Percentiles rank a stretch among this genome's conserved stretches.
Conservation (phyloP, 1,284 basidiomycete genomes). For the Cystobasidiaceae sp. region DNA sequence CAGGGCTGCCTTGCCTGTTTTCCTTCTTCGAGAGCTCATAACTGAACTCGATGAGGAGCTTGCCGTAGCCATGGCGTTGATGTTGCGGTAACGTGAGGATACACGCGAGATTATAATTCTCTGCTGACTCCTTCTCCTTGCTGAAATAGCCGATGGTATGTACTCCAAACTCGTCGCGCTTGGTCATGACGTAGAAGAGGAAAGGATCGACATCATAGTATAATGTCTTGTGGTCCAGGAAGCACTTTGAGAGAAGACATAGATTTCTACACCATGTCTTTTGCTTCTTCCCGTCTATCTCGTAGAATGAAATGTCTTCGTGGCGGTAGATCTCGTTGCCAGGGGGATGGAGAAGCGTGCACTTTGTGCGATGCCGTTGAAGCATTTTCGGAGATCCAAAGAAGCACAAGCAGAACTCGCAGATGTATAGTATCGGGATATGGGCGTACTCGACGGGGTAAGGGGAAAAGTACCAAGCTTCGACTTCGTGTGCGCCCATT, state of each 20-base stretch:
- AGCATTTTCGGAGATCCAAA: constrained; percentile 84
- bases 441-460: constrained; percentile 98
- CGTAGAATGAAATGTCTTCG: constrained; percentile 94
- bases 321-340: constrained; percentile 99
- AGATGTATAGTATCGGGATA: constrained; percentile 89
- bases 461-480: constrained; percentile 99
- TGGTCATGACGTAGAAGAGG: constrained; percentile 95
- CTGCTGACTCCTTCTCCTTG: constrained; percentile 97
- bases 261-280: constrained; percentile 96
- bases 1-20: constrained; percentile 88
- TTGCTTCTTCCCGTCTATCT: constrained; percentile 95
- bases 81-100: constrained; percentile 96
- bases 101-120: constrained; percentile 98
- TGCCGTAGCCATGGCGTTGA: constrained; percentile 92
- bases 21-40: constrained; percentile 98
- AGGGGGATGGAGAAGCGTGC: constrained; percentile 88
- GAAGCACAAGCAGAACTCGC: constrained; percentile 94
- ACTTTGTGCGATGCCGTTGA: constrained; percentile 82
- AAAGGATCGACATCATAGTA: constrained; percentile 99
- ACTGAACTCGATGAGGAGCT: constrained; percentile 93
- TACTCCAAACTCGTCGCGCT: constrained; percentile 82
- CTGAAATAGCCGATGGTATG: constrained; percentile 98
- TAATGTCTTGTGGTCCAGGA: constrained; percentile 98
- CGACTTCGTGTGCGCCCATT: constrained; percentile 93
- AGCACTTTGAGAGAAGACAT: constrained; percentile 93